These are phyloP conservation scores for Cylindrotheca closterium DNA, from an alignment of 108 stramenopile genomes.

Conservation along the genomic window DNA sequence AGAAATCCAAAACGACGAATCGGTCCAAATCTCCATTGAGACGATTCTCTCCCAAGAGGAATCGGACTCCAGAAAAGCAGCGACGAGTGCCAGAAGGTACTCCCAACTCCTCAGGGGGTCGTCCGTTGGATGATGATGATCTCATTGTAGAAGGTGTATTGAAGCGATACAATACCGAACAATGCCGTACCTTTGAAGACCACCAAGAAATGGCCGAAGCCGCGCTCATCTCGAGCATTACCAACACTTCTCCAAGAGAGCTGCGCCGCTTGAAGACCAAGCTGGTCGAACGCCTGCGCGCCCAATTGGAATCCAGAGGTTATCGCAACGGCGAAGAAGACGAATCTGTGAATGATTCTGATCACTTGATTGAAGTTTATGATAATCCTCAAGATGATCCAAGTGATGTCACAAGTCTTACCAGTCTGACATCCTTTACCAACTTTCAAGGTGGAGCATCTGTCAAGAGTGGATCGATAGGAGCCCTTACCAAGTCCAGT, in stretches of 20 bases:
- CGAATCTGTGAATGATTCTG: background rate
- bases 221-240: background rate
- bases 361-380: background rate
- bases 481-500: background rate
- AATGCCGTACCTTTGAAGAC: conserved; percentile 15
- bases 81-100: background rate
- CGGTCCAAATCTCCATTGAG: no score
- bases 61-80: background rate
- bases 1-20: no score
- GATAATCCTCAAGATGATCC: background rate
- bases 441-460: background rate
- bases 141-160: conserved; percentile 8
- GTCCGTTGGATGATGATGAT: background rate
- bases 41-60: no score
- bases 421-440: background rate
- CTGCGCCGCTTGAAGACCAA: background rate
- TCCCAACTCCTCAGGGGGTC: background rate
- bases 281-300: conserved; percentile 5
- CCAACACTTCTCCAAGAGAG: background rate
- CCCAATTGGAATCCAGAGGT: background rate
- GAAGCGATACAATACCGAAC: conserved; percentile 1
- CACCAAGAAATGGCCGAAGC: conserved; percentile 16
- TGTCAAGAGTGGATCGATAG: background rate
- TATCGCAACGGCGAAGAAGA: background rate
- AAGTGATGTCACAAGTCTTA: conserved; percentile 1